Base-by-base conservation (phyloP, 129 eudicot species). In the Apium graveolens region DNA sequence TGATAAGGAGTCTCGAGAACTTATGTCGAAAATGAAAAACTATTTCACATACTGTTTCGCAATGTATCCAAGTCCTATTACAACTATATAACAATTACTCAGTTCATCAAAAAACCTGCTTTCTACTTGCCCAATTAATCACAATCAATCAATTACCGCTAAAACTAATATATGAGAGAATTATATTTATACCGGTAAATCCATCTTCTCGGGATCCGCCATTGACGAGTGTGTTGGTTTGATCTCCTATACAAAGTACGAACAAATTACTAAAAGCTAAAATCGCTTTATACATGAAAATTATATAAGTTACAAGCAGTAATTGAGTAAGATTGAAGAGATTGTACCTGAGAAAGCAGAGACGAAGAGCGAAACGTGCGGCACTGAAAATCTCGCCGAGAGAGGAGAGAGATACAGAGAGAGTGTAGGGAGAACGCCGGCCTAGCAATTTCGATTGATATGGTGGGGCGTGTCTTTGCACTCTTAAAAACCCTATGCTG, bases 401-500 rank as follows among this genome's bases (percentile, higher is more conserved):
- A 21, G 7, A 34, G 20, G 79, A 48, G 41, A 41, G 45, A 18
- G 11, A 1, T 20, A 24, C 10, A 49, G 24, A 41, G 31, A 48
- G 8, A 17, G 5, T 17, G 20, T 1, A 49, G 39, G 34, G 45
- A 76, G 57, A 74, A 2, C 24, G 31, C 49, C 17, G 31, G 46
- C 5, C 17, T 21, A 24, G 51, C 76, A n/a, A 73, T 73, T 27
- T 70, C 76, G 72, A 62, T n/a, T 66, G 18, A 20, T 13, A 29
- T 6, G 39, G 17, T 41, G 21, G 5, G 0, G 48, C 3, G 11
- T n/a, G 7, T 2, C 20, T 53, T n/a, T 27, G 4, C 8, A 70
- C 29, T 70, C 75, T 39, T 70, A 70, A 70, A 35, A 70, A 70
- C 75, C 75, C 75, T 70, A 70, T 70, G 68, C 32, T n/a, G 14